These are phyloP conservation scores for Xanthoconium stramineum DNA, from an alignment of 768 basidiomycete species.

Conservation along the genomic window DNA sequence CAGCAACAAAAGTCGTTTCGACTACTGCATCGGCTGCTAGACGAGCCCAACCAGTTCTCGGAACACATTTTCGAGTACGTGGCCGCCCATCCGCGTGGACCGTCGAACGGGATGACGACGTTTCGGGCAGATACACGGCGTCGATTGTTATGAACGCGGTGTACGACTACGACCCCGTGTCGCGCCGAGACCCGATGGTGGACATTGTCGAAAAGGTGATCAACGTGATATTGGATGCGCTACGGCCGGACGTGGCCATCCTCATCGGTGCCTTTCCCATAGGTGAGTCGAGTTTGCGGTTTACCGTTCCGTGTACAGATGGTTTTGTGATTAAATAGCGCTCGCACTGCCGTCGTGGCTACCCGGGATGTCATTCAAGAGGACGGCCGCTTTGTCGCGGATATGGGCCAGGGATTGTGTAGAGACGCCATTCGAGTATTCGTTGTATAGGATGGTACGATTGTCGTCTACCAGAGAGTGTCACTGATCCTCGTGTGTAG, in stretches of 20 bases:
- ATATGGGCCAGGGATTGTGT: slow-evolving; percentile 7
- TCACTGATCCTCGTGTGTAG: not conserved
- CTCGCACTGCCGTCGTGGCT: slow-evolving; percentile 11
- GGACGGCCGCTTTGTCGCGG: not conserved
- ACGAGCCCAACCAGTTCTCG: slow-evolving; percentile 28
- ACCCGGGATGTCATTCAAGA: slow-evolving; percentile 12
- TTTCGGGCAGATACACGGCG: slow-evolving; percentile 8
- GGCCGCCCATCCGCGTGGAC: no score
- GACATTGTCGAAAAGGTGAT: slow-evolving; percentile 5
- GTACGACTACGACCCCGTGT: slow-evolving; percentile 16
- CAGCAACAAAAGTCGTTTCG: slow-evolving; percentile 27
- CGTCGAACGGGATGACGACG: not conserved
- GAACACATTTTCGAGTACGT: slow-evolving; percentile 32
- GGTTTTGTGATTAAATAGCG: not conserved
- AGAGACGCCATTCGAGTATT: slow-evolving; percentile 6
- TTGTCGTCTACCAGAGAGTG: no score
- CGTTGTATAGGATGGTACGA: slow-evolving; percentile 8
- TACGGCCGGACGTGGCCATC: slow-evolving; percentile 7
- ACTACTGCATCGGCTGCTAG: slow-evolving; percentile 30
- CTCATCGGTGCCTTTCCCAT: slow-evolving; percentile 13
- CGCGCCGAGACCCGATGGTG: slow-evolving; percentile 8
- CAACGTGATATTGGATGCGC: slow-evolving; percentile 3
- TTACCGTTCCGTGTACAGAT: not conserved
- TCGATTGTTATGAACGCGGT: slow-evolving; percentile 11
- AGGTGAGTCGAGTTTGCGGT: slow-evolving; percentile 2